Evolutionary conservation across 2,329 filamentous ascomycete genomes (phyloP).

Genomic region (Penicillium sp.): DNA sequence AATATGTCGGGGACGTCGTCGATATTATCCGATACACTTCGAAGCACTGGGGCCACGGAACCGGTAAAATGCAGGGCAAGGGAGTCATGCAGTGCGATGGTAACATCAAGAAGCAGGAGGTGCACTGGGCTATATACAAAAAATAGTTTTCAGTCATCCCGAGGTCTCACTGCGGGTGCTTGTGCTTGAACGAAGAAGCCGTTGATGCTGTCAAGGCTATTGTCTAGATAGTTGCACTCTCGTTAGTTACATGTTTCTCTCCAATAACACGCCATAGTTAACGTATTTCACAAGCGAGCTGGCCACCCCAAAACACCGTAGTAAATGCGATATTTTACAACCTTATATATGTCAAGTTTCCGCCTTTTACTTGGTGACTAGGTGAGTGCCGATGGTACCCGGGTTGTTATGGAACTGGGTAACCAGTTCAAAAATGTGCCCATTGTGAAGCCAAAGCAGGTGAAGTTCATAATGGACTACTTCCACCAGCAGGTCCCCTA

Average conservation of each 20-base stretch:
- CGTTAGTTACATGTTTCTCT: too few relatives aligned
- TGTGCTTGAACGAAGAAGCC: neutral
- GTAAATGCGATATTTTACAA: too few relatives aligned
- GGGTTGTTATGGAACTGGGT: conserved; percentile 26
- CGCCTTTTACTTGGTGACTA: too few relatives aligned
- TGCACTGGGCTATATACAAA: neutral
- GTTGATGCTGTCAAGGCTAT: too few relatives aligned
- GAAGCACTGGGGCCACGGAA: neutral
- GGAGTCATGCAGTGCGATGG: neutral
- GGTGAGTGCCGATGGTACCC: conserved; percentile 21
- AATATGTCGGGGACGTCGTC: neutral
- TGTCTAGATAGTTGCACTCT: too few relatives aligned
- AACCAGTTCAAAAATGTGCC: conserved; percentile 22
- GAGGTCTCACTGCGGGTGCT: too few relatives aligned
- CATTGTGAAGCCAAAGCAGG: conserved; percentile 20
- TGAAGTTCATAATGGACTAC: conserved; percentile 26
- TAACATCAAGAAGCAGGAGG: neutral
- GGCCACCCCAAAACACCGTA: too few relatives aligned
- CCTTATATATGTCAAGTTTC: too few relatives aligned
- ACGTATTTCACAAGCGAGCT: too few relatives aligned
- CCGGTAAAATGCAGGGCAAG: neutral
- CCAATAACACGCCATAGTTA: too few relatives aligned
- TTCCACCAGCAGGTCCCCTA: conserved; percentile 23
- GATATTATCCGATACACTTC: neutral
- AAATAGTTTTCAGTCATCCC: neutral